Base-by-base conservation (phyloP, 495 filamentous ascomycete genomes). In the Zalerion maritima region DNA sequence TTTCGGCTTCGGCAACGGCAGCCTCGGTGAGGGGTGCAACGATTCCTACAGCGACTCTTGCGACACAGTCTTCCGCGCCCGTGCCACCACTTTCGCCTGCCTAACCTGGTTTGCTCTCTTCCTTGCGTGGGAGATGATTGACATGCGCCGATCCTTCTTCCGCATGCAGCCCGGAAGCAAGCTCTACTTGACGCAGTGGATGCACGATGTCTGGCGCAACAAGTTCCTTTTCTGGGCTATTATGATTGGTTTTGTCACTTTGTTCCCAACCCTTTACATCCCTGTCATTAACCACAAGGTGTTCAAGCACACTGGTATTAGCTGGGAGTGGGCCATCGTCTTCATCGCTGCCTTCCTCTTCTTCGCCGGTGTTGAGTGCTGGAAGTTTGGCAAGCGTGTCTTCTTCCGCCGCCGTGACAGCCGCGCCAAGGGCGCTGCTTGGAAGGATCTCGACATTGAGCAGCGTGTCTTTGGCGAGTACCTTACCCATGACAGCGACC, bases 101-200 rank as follows among this genome's bases (percentile, higher is more conserved):
- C 54, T 83, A 31, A 82, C 78, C 3, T 81, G 75, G 74, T 75
- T 79, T 36, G 71, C 75, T 2, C 62, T 81, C 9, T 76, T 81
- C 52, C 59, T 78, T 14, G 77, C 77, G 3, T 80, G 77, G 75
- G 74, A 80, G 46, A 74, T 78, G 63, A 63, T 78, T 17, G 55
- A 78, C 38, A 59, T 79, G 40, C 72, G 74, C 3, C 67, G 69
- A 24, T 69, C 63, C 29, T 73, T 82, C 49, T 82, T 81, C 60
- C 52, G 58, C 29, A 75, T 77, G 69, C 64, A 72, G 36, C 65
- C 73, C 5, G 56, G 51, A 19, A 64, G 58, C 25, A 63, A 57
- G 36, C 47, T 39, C 16, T 59, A 59, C 41, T 65, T 57, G 28
- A 70, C 64, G 13, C n/a, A n/a, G n/a, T 71, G 71, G 65, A 59